Evolutionary conservation across 805 yeast species (phyloP), one percentile per base, ranked within the genome.

Genomic region (Kockiozyma suomiensis): DNA sequence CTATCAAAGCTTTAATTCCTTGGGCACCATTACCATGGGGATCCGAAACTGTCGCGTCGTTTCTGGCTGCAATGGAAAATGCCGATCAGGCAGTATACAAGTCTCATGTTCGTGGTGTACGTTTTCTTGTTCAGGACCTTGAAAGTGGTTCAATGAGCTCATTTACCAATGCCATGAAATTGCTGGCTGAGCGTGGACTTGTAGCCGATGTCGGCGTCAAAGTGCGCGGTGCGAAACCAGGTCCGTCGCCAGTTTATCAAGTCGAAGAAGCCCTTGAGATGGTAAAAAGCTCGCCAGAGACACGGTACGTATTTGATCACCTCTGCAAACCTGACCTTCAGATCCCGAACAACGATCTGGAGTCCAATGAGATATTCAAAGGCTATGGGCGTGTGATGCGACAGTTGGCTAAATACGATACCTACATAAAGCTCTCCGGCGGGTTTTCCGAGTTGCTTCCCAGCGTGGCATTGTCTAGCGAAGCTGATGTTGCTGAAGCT

Each of bases 11-110:
- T 2, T 65, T 78, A 7, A 66, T 79, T n/a, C 80, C 82, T 0
- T 78, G 80, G 81, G 80, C 79, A 0, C 82, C 83, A 4, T 51
- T 78, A 7, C 73, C 75, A 6, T 58, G 68, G 4, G 81, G 81
- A 1, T 46, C 66, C 1, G 58, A 55, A 0, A 64, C 61, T 1
- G 46, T 72, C 3, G 25, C 41, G 4, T 46, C 58, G 41, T 70
- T 65, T 53, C 37, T 67, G 6, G 45, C 46, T 0, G 52, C 54
- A 10, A 28, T 78, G 42, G 57, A 54, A 17, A 40, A 55, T 0
- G 54, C 58, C 0, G 51, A 59, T 17, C 56, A 47, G 13, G 47
- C 60, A 1, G 56, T 58, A 35, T 64, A 33, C 66, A 41, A 15
- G 45, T 1, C 59, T 61, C 26, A 69, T 74, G 32, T 67, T 13